Conservation (phyloP, 129 eudicot genomes). For the carrot (Daucus carota) region DH1_v3.0 NC_030387.2:11008001-11008500, state of each 20-base stretch:
- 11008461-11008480: constrained; percentile 92
- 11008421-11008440: too few species aligned
- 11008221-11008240: constrained; percentile 95
- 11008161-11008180: constrained; percentile 95
- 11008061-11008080: not conserved
- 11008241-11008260: constrained; percentile 36
- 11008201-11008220: constrained; percentile 90
- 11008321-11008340: constrained; percentile 99
- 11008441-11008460: constrained; percentile 44
- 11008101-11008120: not conserved
- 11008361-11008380: constrained; percentile 13
- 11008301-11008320: constrained; percentile 43
- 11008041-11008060: constrained; percentile 83
- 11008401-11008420: not conserved
- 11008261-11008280: not conserved
- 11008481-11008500: constrained; percentile 96
- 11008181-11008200: constrained; percentile 85
- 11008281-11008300: not conserved
- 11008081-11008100: not conserved
- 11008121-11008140: constrained; percentile 34
- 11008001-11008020: constrained; percentile 98
- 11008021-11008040: constrained; percentile 98
- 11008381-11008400: not conserved
- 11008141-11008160: constrained; percentile 99
- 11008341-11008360: constrained; percentile 98